phyloP scores from a whole-genome alignment of 163 green algal genomes.

The Scenedesmus sp. region DNA sequence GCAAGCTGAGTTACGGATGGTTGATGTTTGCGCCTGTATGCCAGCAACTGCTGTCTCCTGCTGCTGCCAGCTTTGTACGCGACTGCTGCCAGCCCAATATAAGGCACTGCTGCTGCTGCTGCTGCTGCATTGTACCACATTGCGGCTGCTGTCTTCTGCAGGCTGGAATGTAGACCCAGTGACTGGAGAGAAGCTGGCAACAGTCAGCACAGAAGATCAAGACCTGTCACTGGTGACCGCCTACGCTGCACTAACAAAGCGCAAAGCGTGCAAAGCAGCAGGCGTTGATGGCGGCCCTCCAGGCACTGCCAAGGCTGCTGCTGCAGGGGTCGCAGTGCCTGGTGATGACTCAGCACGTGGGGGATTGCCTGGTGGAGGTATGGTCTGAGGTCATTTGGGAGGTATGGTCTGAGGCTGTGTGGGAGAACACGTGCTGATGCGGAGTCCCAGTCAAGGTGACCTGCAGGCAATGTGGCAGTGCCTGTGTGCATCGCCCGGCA shows the following conservation, averaged over 20 bases:
- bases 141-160: neutral
- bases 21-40: neutral
- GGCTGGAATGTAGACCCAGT: slow-evolving; percentile 45
- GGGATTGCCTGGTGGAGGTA: neutral
- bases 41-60: neutral
- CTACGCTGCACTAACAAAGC: neutral
- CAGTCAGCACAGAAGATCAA: slow-evolving; percentile 1
- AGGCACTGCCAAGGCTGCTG: neutral
- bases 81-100: too few relatives aligned
- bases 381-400: neutral
- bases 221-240: slow-evolving; percentile 38
- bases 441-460: too few relatives aligned
- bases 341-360: slow-evolving; percentile 22
- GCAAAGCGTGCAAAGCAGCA: neutral
- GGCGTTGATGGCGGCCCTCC: neutral
- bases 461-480: too few relatives aligned
- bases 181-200: neutral
- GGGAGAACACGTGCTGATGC: too few relatives aligned
- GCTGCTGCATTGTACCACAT: neutral
- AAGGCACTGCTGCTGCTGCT: neutral
- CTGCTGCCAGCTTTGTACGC: neutral
- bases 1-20: neutral
- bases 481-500: too few relatives aligned
- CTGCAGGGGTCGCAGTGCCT: neutral
- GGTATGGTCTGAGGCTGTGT: too few relatives aligned